A percentile compares a stretch with the other conserved stretches of the same genome.
These are phyloP conservation scores for Fraxinus dipetala DNA, from an alignment of 305 asterid species.

Conservation along the genomic window DNA sequence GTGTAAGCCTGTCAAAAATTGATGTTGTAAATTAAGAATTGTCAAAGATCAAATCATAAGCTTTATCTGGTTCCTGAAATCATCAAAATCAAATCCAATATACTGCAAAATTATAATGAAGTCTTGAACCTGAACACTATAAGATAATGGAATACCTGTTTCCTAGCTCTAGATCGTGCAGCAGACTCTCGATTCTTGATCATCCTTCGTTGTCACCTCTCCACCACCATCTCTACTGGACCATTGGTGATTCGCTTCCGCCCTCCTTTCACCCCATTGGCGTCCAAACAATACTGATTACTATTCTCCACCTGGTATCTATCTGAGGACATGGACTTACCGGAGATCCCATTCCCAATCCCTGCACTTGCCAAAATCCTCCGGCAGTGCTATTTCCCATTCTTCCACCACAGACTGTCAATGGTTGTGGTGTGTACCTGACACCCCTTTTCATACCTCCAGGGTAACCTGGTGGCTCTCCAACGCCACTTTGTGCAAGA, in stretches of 20 bases:
- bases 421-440: slow-evolving; percentile 33
- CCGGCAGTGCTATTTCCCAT: slow-evolving; percentile 47
- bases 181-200: slow-evolving; percentile 85
- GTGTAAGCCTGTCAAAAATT: slow-evolving; percentile 60
- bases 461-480: slow-evolving; percentile 19
- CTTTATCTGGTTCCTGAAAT: neutral
- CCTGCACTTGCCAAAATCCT: slow-evolving; percentile 43
- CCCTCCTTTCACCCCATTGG: slow-evolving; percentile 39
- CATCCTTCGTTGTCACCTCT: slow-evolving; percentile 75
- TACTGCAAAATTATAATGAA: neutral
- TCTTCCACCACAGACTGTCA: slow-evolving; percentile 37
- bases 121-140: neutral
- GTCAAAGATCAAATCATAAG: neutral
- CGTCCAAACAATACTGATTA: slow-evolving; percentile 46
- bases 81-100: neutral
- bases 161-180: slow-evolving; percentile 88
- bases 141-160: slow-evolving; percentile 42
- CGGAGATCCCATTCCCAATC: slow-evolving; percentile 53
- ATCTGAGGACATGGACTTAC: slow-evolving; percentile 62
- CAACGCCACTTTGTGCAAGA: slow-evolving; percentile 36
- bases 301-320: slow-evolving; percentile 41
- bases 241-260: slow-evolving; percentile 47
- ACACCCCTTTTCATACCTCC: slow-evolving; percentile 44
- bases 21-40: neutral
- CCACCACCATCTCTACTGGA: slow-evolving; percentile 75